Evolutionary conservation across 1,139 yeast species (phyloP), one percentile per base, ranked within the genome.

Genomic region (Citeromyces hawaiiensis): DNA sequence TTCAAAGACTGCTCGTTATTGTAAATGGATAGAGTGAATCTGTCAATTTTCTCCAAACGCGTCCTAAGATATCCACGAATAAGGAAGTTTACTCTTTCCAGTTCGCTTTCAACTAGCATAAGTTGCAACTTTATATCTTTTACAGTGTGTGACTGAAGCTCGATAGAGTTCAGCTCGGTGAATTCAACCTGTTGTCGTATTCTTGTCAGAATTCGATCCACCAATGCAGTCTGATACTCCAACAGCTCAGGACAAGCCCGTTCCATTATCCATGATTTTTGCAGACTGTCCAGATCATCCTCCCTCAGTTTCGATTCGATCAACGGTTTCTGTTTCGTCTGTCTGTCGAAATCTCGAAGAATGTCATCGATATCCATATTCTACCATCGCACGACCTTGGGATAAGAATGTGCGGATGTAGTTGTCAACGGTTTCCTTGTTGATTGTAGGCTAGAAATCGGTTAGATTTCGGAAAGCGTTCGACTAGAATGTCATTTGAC

Each of bases 81-180:
- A 36, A 91, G 60, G 54, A 80, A 91, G 50, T 82, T 86, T 38
- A 86, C 72, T 43, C 98, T 63, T 52, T 91, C 98, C 21, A 91
- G 68, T 51, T 91, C 98, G 3, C 94, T 82, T 54, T 91, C 98
- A 45, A 88, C 78, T 15, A 93, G 72, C 66, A 91, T 74, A 36
- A 88, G 63, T 44, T 82, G 81, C 42, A 91, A 61, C 55, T 88
- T 88, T 55, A 81, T 80, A 49, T 83, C 91, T 36, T 67, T 64
- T 35, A 14, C 27, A 45, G 76, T 80, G 30, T 55, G 54, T 2
- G 58, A 59, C 42, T 61, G 64, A 16, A 72, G 55, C 36, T 74
- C 76, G 49, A 74, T 66, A 9, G 80, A 71, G 42, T 74, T 68
- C 38, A 65, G 57, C 47, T 86, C 83, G 35, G 85, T 72, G 44